Evolutionary conservation across 2,329 filamentous ascomycete genomes (phyloP), one percentile per base, ranked within the genome.

Genomic region (Drechslerella dactyloides): DNA sequence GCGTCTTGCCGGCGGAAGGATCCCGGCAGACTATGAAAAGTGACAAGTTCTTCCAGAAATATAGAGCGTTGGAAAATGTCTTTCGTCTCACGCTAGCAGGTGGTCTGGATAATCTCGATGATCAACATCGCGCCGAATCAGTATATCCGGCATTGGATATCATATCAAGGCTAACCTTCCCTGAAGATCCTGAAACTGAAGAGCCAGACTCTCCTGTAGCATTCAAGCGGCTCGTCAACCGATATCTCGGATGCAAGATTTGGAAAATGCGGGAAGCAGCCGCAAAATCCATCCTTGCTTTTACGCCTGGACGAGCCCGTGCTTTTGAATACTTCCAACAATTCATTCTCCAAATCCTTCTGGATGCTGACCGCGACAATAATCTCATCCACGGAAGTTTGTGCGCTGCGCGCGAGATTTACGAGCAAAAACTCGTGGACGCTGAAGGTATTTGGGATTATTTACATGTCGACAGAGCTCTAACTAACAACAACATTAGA

Each of bases 141-240:
- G 89, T 93, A 1, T 93, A 94, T 76, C 90, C 91, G 0, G 90
- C 89, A 0, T 81, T 96, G n/a, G 90, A 93, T 75, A 89, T 96
- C 37, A 84, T 94, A 55, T 75, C 75, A 30, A 60, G 75, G 40
- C 66, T 77, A 11, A 63, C 58, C 2, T 72, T 72, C 8, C n/a
- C n/a, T 2, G 51, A 60, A 2, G 40, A 53, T 7, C 52, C 44
- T 1, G 50, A 59, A 10, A 51, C 51, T 2, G 40, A 55, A 10
- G 72, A 63, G 1, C 62, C 60, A 51, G 23, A 10, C 30, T 40
- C 17, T 4, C 66, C 72, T 61, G 80, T 82, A 0, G 82, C 84
- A 52, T 84, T 92, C 3, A 83, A 85, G 75, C 76, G 79, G 1
- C 82, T 85, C 52, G 86, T 93, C 6, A 79, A 84, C 5, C 82